These are phyloP conservation scores for Nasturtium officinale DNA, from an alignment of 345 rosid genomes.

Conservation along the genomic window DNA sequence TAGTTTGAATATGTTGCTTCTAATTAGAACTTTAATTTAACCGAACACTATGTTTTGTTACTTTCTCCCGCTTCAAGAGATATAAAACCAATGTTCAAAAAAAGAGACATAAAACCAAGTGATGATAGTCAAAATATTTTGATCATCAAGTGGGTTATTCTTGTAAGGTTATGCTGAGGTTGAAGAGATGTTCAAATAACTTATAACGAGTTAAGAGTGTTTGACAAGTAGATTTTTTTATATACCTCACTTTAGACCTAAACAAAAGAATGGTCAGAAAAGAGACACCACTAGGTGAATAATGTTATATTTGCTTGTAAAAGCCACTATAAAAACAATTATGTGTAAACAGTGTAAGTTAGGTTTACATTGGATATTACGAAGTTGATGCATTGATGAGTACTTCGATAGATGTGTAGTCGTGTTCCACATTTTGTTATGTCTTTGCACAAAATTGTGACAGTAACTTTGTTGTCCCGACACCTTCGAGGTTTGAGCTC, in stretches of 20 bases:
- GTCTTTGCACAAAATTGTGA: neutral
- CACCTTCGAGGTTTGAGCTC: neutral
- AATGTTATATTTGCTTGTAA: neutral
- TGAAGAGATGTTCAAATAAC: neutral
- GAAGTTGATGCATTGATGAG: neutral
- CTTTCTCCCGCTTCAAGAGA: neutral
- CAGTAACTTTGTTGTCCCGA: neutral
- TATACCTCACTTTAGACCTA: neutral
- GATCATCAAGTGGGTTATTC: neutral
- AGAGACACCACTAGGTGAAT: neutral
- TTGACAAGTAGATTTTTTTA: neutral
- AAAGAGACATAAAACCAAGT: neutral
- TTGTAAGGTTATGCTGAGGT: neutral
- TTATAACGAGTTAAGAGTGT: neutral
- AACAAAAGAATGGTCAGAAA: neutral
- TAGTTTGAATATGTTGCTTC: neutral
- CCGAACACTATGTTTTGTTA: neutral
- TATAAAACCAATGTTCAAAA: neutral
- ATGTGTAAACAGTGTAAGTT: neutral
- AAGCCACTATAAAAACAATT: neutral
- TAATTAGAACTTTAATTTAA: neutral
- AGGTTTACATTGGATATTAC: neutral
- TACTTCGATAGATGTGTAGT: neutral
- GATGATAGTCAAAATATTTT: neutral
- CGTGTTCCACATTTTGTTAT: constrained; percentile 5